Base-by-base conservation (phyloP, 139 green algal genomes). In the Coelastrella sp. region DNA sequence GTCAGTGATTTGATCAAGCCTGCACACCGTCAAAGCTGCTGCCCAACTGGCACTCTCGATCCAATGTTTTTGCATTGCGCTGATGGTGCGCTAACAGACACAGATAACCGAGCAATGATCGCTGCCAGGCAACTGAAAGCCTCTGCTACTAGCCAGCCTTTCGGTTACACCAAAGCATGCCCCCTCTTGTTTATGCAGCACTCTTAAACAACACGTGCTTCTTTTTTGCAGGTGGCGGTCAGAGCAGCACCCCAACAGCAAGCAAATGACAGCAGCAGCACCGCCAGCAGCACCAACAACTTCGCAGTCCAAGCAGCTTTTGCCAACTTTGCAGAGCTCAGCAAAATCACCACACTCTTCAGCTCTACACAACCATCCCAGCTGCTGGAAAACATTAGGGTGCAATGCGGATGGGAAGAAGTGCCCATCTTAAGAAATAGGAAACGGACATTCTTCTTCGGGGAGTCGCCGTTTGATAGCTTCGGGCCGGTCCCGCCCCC, bases 361-460 rank as follows among this genome's bases (percentile, higher is more conserved):
- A 58, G 54, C 7, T 54, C 16, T 11, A 16, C 47, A 20, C 78
- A 84, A 56, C 78, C 78, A 17, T 64, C 23, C 13, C 61, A 87
- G 23, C 16, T 88, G 17, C 83, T 88, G 8, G 83, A 88, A 54
- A 54, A 64, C 11, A 10, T 88, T 2, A 76, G 83, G 7, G 56
- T 73, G 5, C 47, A 71, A 19, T 59, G 88, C 7, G 77, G 90
- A 5, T 93, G 86, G 79, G 80, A 90, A 54, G 76, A 92, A 73
- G 90, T 94, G 80, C 92, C 92, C 3, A 91, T 94, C 7, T 59
- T 94, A 17, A 82, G 92, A n/a, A 93, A 94, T 58, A 80, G 92
- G 47, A 61, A 77, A n/a, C 58, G 92, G 5, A 19, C 23, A 54
- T 71, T 94, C 5, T 73, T 88, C n/a, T 86, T 94, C 80, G 92